Evolutionary conservation across 2,329 filamentous ascomycete species (phyloP).

Genomic region (Arthrobotrys megalospora): DNA sequence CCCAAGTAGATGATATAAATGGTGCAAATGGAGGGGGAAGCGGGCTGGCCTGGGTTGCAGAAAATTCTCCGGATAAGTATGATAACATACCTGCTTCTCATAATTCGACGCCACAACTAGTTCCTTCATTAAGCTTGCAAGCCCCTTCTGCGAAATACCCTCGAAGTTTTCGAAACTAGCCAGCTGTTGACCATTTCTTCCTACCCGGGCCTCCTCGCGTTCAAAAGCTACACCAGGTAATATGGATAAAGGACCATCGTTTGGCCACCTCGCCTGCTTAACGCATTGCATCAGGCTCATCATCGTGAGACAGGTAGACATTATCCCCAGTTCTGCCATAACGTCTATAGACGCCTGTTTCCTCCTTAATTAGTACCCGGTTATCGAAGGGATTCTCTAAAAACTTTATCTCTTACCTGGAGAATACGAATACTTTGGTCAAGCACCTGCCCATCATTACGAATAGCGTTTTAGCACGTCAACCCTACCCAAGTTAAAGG

Average conservation of each 20-base stretch:
- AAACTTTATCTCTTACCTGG: constrained; percentile 70
- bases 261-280: constrained; percentile 92
- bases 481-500: constrained; percentile 3
- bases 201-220: constrained; percentile 62
- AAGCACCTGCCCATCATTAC: constrained; percentile 76
- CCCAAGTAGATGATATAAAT: constrained; percentile 26
- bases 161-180: constrained; percentile 53
- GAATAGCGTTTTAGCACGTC: constrained; percentile 27
- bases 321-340: constrained; percentile 86
- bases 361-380: constrained; percentile 40
- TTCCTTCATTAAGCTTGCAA: constrained; percentile 33
- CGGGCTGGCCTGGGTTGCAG: background rate
- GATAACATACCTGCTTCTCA: constrained; percentile 54
- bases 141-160: constrained; percentile 31
- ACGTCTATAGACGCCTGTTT: constrained; percentile 85
- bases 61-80: constrained; percentile 28
- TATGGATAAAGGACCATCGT: constrained; percentile 83
- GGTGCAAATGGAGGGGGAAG: constrained; percentile 23
- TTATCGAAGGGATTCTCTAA: background rate
- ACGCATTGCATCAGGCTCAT: constrained; percentile 89
- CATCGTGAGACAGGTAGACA: constrained; percentile 84
- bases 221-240: constrained; percentile 78
- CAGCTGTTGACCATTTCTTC: constrained; percentile 7
- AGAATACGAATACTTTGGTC: constrained; percentile 98
- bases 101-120: constrained; percentile 53